Conservation (phyloP, 2,329 filamentous ascomycete genomes). For the Xylariaceae sp. region DNA sequence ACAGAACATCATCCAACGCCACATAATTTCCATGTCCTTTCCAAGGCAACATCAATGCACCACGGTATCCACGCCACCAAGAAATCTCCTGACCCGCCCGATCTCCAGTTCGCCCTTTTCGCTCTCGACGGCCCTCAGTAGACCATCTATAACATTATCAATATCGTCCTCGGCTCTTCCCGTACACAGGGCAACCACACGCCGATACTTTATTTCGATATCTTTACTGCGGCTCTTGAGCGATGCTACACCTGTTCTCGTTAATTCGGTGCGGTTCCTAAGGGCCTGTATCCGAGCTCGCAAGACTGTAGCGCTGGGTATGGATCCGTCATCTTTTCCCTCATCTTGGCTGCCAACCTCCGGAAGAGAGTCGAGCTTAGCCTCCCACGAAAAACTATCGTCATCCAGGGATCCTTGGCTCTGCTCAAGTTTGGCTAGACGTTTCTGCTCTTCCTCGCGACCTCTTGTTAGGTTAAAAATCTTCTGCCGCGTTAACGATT, state of each 20-base stretch:
- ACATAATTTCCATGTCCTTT: not conserved
- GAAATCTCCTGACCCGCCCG: slow-evolving; percentile 76
- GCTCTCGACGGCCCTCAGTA: slow-evolving; percentile 89
- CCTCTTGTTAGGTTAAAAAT: slow-evolving; percentile 80
- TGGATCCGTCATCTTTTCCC: slow-evolving; percentile 46
- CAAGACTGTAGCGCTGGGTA: slow-evolving; percentile 67
- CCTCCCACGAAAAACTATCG: slow-evolving; percentile 57
- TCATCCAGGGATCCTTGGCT: slow-evolving; percentile 51
- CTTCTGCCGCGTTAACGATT: slow-evolving; percentile 71
- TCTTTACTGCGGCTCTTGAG: slow-evolving; percentile 83
- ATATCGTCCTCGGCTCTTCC: slow-evolving; percentile 78
- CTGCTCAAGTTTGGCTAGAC: slow-evolving; percentile 55
- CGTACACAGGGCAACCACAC: slow-evolving; percentile 86
- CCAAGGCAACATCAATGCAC: slow-evolving; percentile 42
- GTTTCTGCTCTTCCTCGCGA: slow-evolving; percentile 70
- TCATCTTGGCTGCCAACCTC: slow-evolving; percentile 40
- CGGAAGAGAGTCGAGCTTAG: slow-evolving; percentile 56
- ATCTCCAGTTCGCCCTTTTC: slow-evolving; percentile 80
- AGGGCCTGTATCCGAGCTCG: slow-evolving; percentile 74
- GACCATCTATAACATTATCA: slow-evolving; percentile 77
- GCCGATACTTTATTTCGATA: slow-evolving; percentile 84
- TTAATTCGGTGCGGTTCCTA: slow-evolving; percentile 68
- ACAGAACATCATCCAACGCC: slow-evolving; percentile 5
- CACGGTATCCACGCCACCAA: slow-evolving; percentile 76
- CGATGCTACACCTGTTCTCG: slow-evolving; percentile 70